Base-by-base conservation (phyloP, 805 yeast species). In the Kazachstania viticola region DNA sequence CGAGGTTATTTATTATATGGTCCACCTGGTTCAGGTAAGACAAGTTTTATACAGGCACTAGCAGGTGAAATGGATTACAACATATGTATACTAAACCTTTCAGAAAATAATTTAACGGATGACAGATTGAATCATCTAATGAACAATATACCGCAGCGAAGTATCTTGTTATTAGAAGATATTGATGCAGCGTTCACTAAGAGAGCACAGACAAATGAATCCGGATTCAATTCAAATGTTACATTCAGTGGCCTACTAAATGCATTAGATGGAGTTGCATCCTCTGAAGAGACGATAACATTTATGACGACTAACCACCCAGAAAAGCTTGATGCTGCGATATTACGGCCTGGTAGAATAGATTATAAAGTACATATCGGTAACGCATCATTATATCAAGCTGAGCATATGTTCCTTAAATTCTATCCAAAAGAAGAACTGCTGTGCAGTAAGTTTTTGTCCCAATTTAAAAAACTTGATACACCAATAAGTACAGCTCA, bases 291-390 rank as follows among this genome's bases (percentile, higher is more conserved):
- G 51, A 79, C 95, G 28, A 68, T 91, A 21, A 88, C 96, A 0
- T 91, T 91, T 57, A 91, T 91, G 98, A 91, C 98, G 14, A 88
- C 98, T 14, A 91, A 91, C 56, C 98, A 91, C 50, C 95, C 96
- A 0, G 97, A 91, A 40, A 73, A 73, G 40, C 63, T 91, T 24
- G 98, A 91, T 48, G 84, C 95, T 1, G 98, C 98, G 0, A 67
- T 91, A 27, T 61, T 91, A 53, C 69, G 98, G 42, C 98, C 98
- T 0, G 98, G 98, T 3, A 69, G 98, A 57, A 78, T 91, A 21
- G 98, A 91, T 52, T 75, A 67, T 55, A 83, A 84, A 58, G 78
- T 75, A 14, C 62, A 77, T 47, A 71, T 91, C 25, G 91, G 81
- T 42, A 82, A 88, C 54, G 97, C 97, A n/a, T 67, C 88, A 0